Evolutionary conservation across 2,329 filamentous ascomycete species (phyloP).

Genomic region (Plenodomus tracheiphilus): DNA sequence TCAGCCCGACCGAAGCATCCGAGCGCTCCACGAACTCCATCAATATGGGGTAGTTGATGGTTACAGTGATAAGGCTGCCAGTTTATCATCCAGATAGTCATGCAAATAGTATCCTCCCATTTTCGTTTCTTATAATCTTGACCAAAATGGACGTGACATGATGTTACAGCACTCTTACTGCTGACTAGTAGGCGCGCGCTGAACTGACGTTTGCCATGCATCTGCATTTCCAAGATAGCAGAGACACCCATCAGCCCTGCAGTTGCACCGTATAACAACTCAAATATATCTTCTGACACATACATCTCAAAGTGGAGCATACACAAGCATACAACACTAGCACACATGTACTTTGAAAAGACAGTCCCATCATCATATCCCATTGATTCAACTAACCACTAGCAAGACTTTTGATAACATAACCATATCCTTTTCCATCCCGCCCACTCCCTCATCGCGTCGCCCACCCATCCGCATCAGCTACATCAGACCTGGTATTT

Average conservation of each 20-base stretch:
- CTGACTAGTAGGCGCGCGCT: too few species aligned
- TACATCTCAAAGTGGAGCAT: background rate
- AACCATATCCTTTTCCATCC: slow-evolving; percentile 6
- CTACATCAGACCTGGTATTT: slow-evolving; percentile 22
- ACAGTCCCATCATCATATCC: slow-evolving; percentile 4
- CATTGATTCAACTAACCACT: slow-evolving; percentile 6
- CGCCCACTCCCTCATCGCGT: slow-evolving; percentile 1
- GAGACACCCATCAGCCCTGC: too few species aligned
- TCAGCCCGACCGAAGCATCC: background rate
- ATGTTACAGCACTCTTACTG: too few species aligned
- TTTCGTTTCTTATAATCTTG: too few species aligned
- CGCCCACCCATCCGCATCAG: slow-evolving; percentile 9
- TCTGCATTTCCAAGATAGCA: too few species aligned
- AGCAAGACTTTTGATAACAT: slow-evolving; percentile 19
- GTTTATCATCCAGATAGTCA: too few species aligned
- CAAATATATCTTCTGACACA: background rate
- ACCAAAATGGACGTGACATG: too few species aligned
- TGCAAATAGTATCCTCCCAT: too few species aligned
- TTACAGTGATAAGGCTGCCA: background rate
- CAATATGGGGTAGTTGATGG: background rate
- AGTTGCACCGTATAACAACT: too few species aligned
- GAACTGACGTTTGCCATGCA: too few species aligned
- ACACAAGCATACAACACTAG: background rate
- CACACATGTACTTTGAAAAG: background rate
- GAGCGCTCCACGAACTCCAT: background rate